phyloP scores from a whole-genome alignment of 176 grass and related monocot species.

The Chrysopogon serrulatus region DNA sequence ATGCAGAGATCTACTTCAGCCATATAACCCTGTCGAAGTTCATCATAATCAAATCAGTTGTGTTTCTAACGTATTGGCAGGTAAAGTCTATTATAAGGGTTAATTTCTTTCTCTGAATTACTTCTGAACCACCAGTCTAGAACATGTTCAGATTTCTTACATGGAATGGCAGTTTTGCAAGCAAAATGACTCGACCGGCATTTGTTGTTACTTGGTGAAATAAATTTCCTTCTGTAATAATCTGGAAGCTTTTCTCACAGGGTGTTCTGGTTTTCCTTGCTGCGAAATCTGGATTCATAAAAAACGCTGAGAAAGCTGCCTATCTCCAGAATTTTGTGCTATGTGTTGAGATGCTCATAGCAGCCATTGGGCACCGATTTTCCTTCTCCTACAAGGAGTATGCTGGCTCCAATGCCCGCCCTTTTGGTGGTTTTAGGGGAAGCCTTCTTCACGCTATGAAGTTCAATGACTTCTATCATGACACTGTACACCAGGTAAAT shows the following conservation, averaged over 20 bases:
- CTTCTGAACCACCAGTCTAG: neutral
- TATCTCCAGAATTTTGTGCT: slow-evolving; percentile 81
- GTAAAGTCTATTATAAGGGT: slow-evolving; percentile 22
- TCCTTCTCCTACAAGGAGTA: slow-evolving; percentile 81
- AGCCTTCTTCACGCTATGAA: slow-evolving; percentile 70
- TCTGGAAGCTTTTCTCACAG: slow-evolving; percentile 33
- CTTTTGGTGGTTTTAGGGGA: slow-evolving; percentile 60
- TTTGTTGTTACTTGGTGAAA: neutral
- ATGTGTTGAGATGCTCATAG: slow-evolving; percentile 87
- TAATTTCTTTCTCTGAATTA: neutral
- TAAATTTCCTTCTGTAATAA: neutral
- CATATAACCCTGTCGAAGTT: slow-evolving; percentile 92
- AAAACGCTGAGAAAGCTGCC: slow-evolving; percentile 68
- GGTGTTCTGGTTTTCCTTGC: slow-evolving; percentile 88
- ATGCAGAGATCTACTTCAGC: slow-evolving; percentile 73
- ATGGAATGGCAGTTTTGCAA: neutral
- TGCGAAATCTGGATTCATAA: slow-evolving; percentile 78
- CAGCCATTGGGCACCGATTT: slow-evolving; percentile 60
- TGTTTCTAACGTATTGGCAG: slow-evolving; percentile 95
- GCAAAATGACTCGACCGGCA: neutral
- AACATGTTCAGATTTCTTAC: neutral
- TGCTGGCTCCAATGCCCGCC: slow-evolving; percentile 60
- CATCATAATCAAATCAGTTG: slow-evolving; percentile 86
- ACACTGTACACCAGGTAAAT: slow-evolving; percentile 93
- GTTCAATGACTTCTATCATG: slow-evolving; percentile 90